Conservation (phyloP, 2,329 filamentous ascomycete genomes). For the Pyricularia pennisetigena region DNA sequence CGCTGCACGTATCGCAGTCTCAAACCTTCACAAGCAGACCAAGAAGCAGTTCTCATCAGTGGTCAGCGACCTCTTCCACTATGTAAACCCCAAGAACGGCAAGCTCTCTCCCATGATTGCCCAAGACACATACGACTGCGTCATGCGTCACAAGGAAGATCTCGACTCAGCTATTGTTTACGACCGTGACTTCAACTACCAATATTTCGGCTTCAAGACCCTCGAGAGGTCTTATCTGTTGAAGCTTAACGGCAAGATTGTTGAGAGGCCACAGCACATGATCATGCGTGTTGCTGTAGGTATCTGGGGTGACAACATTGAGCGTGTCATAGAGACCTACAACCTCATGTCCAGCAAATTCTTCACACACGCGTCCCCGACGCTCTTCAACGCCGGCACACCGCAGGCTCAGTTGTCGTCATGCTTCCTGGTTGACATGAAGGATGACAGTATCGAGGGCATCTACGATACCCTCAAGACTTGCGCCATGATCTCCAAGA, state of each 20-base stretch:
- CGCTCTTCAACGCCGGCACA: conserved; percentile 95
- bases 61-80: conserved; percentile 86
- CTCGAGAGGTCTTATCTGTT: conserved; percentile 95
- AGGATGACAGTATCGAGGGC: conserved; percentile 97
- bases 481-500: conserved; percentile 99
- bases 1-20: conserved; percentile 94
- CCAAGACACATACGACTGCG: conserved; percentile 76
- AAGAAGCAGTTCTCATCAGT: conserved; percentile 99
- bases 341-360: conserved; percentile 98
- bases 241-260: conserved; percentile 90
- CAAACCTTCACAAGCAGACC: conserved; percentile 99
- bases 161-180: conserved; percentile 98
- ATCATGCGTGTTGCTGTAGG: conserved; percentile 98
- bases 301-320: conserved; percentile 90
- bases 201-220: conserved; percentile 99
- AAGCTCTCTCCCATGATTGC: conserved; percentile 90
- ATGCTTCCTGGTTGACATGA: conserved; percentile 99
- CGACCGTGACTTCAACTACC: conserved; percentile 99
- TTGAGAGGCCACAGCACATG: conserved; percentile 97
- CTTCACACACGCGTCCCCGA: conserved; percentile 94
- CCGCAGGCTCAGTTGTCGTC: conserved; percentile 91
- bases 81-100: conserved; percentile 88
- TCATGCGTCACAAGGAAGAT: conserved; percentile 94
- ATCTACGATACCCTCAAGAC: conserved; percentile 99
- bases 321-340: conserved; percentile 94